A percentile compares a stretch with the other conserved stretches of the same genome.
Conservation (phyloP, 768 basidiomycete species). For the Paxillus rubicundulus region DNA sequence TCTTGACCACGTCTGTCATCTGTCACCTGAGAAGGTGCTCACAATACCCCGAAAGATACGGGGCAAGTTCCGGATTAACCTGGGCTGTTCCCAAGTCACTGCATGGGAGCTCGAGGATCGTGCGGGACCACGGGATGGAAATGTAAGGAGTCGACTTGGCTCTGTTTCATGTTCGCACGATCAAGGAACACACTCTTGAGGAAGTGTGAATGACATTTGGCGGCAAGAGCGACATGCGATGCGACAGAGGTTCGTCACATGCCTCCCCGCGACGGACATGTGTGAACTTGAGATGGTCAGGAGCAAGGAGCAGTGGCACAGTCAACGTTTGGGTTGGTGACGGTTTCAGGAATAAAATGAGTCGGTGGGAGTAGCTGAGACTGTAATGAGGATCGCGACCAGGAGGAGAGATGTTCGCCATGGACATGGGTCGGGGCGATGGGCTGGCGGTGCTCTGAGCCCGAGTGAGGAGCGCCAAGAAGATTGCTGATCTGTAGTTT, state of each 20-base stretch:
- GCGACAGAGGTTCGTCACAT: not conserved
- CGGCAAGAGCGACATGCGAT: not conserved
- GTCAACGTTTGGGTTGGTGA: not conserved
- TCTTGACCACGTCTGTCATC: no score
- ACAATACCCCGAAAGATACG: not conserved
- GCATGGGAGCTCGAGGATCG: not conserved
- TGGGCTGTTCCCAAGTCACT: not conserved
- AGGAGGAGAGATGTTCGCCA: not conserved
- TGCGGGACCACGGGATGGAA: not conserved
- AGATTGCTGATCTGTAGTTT: constrained; percentile 3
- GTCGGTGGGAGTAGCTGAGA: not conserved
- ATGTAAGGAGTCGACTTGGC: not conserved
- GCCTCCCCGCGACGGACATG: not conserved
- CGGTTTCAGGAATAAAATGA: not conserved
- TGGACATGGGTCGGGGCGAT: not conserved
- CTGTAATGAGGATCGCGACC: not conserved
- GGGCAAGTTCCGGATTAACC: not conserved
- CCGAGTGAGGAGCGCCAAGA: not conserved
- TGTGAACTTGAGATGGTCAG: not conserved
- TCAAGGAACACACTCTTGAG: not conserved
- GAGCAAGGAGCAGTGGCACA: not conserved
- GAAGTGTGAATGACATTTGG: not conserved
- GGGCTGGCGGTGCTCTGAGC: not conserved
- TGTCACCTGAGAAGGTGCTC: not conserved
- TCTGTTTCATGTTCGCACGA: not conserved